Evolutionary conservation across 257 asterid genomes (phyloP), one percentile per base, ranked within the genome.

Genomic region (Perilla frutescens): DNA sequence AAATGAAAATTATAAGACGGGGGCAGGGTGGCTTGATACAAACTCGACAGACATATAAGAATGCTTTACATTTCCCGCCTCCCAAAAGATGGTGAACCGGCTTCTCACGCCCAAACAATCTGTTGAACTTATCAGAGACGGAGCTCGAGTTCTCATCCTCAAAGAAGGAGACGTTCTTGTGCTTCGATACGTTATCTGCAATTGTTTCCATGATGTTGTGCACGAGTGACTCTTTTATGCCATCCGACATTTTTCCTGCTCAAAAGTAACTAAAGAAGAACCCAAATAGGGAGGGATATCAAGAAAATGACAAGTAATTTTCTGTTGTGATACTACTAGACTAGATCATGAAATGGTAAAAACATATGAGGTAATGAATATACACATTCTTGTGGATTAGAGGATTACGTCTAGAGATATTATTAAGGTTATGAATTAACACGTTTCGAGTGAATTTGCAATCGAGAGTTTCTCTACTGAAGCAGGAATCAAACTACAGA

Each of bases 91-190:
- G 86, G 81, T 90, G 95, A 47, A 92, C 82, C 0, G 96, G 96
- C 76, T 89, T 90, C 76, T 92, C 80, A 3, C 97, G 95, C 72
- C 97, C 98, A 77, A 92, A 92, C 83, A 92, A 61, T 74, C 84
- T 80, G 68, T 85, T 84, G 74, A 81, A 66, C 74, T 87, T 86
- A 77, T 81, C 6, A 32, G 79, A 71, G 34, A 81, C 89, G 0
- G 87, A 63, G 69, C 41, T 75, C 3, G 87, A 59, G 49, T 67
- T 82, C 39, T 92, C 89, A 51, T 73, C 91, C 72, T 84, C 92
- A 37, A 79, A 88, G 50, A 88, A 86, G 9, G 92, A 75, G 32
- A 57, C 85, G 1, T 83, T 47, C 70, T 78, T 88, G 87, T 85
- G 88, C 82, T 79, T 87, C 0, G 95, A 81, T 43, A 82, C 81